Evolutionary conservation across 176 grass and related monocot genomes (phyloP).

Genomic region (Aegilops speltoides): DNA sequence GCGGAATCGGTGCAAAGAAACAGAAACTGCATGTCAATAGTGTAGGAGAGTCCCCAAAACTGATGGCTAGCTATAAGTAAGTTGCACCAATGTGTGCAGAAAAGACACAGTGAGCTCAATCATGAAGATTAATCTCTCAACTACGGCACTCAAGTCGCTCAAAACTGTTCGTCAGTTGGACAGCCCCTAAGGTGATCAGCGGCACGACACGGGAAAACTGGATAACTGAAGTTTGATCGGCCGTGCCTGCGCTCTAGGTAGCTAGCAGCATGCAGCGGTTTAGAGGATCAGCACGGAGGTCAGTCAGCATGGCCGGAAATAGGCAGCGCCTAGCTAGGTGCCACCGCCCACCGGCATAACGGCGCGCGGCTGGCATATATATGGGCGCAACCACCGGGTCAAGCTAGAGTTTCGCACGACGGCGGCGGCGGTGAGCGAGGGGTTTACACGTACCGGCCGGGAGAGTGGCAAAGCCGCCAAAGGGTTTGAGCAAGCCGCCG

Average conservation of each 20-base stretch:
- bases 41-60: too few species aligned
- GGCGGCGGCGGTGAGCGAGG: background rate
- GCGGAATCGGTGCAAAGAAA: constrained; percentile 32
- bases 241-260: background rate
- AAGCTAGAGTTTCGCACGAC: background rate
- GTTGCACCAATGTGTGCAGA: too few species aligned
- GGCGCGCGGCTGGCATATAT: background rate
- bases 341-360: background rate
- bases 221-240: background rate
- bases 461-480: background rate
- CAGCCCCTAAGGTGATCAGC: too few species aligned
- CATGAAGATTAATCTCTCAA: background rate
- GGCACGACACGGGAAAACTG: too few species aligned
- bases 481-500: background rate
- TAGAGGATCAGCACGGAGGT: background rate
- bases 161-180: background rate
- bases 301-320: constrained; percentile 7
- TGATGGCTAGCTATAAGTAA: too few species aligned
- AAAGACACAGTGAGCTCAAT: too few species aligned
- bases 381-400: background rate
- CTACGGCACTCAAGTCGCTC: background rate
- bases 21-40: background rate
- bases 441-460: background rate
- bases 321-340: background rate
- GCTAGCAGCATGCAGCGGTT: background rate